Base-by-base conservation (phyloP, 1,284 basidiomycete species). In the Fomitopsis palustris region DNA sequence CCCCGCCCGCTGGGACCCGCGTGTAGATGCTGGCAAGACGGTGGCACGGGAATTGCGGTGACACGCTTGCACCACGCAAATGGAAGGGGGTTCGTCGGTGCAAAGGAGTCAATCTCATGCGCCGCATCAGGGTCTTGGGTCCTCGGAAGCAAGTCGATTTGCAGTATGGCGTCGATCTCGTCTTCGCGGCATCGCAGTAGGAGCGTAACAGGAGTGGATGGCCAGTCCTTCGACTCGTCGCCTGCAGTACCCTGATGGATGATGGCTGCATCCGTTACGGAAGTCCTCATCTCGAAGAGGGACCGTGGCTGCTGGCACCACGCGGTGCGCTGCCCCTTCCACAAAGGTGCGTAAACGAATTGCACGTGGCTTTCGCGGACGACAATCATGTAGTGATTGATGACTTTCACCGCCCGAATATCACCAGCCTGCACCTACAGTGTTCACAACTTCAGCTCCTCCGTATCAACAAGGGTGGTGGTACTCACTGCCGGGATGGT, bases 1-100 rank as follows among this genome's bases (percentile, higher is more conserved):
- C 75, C 75, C 62, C 72, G 74, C 41, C 75, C 75, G 57, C 69
- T 72, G 14, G 64, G 64, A 19, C 73, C 69, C 7, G 70, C 64
- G 16, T 62, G 61, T 37, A 77, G 61, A 35, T 68, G 62, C 54
- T 65, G 63, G 58, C 66, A 68, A n/a, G 75, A 76, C 0, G 74
- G 73, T 17, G 71, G 60, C 14, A 74, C 69, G 17, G 60, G 57
- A 27, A 69, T 53, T 5, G 63, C 55, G 41, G 21, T 19, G 42
- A 51, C 23, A 16, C 45, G 45, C 17, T 29, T 29, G 25, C 45
- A 47, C 21, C 25, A 17, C 45, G 45, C 45, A 16, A 47, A 47
- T 16, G 45, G 45, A 27, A 47, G 45, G 12, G 2, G 21, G 12
- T 3, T 16, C 45, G 21, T 3, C 25, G 45, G 25, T 21, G 3